phyloP scores from a whole-genome alignment of 2,329 filamentous ascomycete genomes.

The Penicillium janthinellum region DNA sequence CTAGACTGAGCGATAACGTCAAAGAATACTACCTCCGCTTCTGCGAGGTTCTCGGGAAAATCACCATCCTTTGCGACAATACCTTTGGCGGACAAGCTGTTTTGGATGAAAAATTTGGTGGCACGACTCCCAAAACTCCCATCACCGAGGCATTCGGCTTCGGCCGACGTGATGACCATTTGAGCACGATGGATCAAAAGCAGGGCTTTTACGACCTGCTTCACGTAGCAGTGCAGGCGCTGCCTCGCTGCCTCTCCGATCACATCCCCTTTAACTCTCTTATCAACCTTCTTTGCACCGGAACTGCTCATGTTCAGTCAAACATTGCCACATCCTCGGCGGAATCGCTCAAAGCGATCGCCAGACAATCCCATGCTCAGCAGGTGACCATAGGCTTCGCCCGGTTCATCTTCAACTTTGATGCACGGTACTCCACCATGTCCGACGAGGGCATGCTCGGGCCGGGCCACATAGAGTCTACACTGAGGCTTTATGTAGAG shows the following conservation, averaged over 20 bases:
- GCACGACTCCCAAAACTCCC: slow-evolving; percentile 86
- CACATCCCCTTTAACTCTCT: slow-evolving; percentile 91
- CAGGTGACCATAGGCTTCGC: slow-evolving; percentile 96
- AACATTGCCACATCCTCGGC: slow-evolving; percentile 92
- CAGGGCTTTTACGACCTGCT: slow-evolving; percentile 95
- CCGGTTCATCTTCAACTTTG: slow-evolving; percentile 97
- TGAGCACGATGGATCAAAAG: slow-evolving; percentile 74
- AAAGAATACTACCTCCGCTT: slow-evolving; percentile 88
- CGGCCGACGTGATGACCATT: slow-evolving; percentile 75
- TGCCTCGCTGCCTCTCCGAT: slow-evolving; percentile 88
- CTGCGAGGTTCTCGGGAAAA: slow-evolving; percentile 92
- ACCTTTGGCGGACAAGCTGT: slow-evolving; percentile 95
- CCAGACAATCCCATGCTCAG: slow-evolving; percentile 87
- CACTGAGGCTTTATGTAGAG: slow-evolving; percentile 88
- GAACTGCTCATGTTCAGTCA: slow-evolving; percentile 89
- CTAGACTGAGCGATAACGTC: slow-evolving; percentile 70
- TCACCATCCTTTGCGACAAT: slow-evolving; percentile 94
- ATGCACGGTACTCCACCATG: slow-evolving; percentile 96
- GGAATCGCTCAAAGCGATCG: slow-evolving; percentile 91
- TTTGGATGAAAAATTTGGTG: slow-evolving; percentile 90
- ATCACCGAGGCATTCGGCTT: slow-evolving; percentile 95
- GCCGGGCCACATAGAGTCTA: slow-evolving; percentile 91
- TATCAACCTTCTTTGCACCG: slow-evolving; percentile 93
- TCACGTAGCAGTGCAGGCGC: slow-evolving; percentile 90
- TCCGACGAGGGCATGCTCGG: slow-evolving; percentile 97